Evolutionary conservation across 1,284 basidiomycete genomes (phyloP).

Genomic region (Schizopora paradoxa): DNA sequence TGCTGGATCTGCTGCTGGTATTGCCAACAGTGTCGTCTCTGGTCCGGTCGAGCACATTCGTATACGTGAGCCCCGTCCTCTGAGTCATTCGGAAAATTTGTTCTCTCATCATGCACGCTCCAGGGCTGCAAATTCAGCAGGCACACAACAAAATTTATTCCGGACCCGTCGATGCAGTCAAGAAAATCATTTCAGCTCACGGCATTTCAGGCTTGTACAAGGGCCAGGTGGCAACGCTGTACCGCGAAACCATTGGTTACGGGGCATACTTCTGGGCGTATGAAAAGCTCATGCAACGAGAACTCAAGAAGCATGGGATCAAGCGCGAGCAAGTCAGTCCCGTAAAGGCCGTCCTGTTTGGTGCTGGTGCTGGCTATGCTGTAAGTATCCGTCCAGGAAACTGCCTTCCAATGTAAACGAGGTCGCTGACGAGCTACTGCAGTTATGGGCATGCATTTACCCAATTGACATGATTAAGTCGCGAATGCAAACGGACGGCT

Average conservation of each 20-base stretch:
- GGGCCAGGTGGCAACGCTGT: conserved; percentile 86
- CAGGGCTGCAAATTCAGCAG: conserved; percentile 83
- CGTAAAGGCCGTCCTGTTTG: conserved; percentile 75
- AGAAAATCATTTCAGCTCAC: conserved; percentile 68
- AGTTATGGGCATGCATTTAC: conserved; percentile 86
- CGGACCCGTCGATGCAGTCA: conserved; percentile 84
- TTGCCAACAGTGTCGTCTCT: conserved; percentile 90
- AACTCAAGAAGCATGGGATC: conserved; percentile 68
- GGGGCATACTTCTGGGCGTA: conserved; percentile 91
- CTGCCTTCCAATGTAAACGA: conserved; percentile 10
- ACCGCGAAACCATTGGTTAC: conserved; percentile 83
- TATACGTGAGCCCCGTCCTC: conserved; percentile 63
- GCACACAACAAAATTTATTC: conserved; percentile 65
- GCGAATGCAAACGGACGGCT: conserved; percentile 91
- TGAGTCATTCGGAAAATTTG: too few relatives aligned
- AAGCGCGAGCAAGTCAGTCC: conserved; percentile 73
- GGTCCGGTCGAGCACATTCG: conserved; percentile 97
- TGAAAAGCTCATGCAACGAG: conserved; percentile 86
- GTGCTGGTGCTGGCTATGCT: conserved; percentile 81
- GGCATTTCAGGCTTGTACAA: conserved; percentile 89
- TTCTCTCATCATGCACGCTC: background rate
- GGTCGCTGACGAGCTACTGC: conserved; percentile 7
- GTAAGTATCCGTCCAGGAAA: conserved; percentile 45
- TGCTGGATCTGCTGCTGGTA: conserved; percentile 80
- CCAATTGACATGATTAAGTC: conserved; percentile 95